A percentile compares a stretch with the other conserved stretches of the same genome.
Evolutionary conservation across 1,284 basidiomycete species (phyloP).

Genomic region (Hypsizygus ulmarius): DNA sequence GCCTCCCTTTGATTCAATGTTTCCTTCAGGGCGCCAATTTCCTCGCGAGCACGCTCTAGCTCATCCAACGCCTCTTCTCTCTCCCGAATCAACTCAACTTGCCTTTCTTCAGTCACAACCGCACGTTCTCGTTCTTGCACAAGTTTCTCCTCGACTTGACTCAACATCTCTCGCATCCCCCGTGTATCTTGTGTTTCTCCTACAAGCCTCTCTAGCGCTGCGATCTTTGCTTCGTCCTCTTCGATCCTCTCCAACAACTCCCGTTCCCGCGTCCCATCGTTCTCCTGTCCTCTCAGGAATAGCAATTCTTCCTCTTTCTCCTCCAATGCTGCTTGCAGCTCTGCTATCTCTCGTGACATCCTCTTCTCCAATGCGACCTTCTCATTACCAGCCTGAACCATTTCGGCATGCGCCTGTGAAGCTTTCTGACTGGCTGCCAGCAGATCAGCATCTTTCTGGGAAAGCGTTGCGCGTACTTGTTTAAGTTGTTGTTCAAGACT

Average conservation of each 20-base stretch:
- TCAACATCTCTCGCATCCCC: conserved; percentile 18
- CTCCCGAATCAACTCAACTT: conserved; percentile 38
- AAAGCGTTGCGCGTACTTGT: conserved; percentile 41
- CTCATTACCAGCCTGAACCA: conserved; percentile 58
- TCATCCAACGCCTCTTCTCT: conserved; percentile 47
- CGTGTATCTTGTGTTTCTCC: conserved; percentile 34
- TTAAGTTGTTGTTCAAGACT: conserved; percentile 54
- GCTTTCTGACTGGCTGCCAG: conserved; percentile 43
- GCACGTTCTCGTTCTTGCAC: conserved; percentile 40
- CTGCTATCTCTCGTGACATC: conserved; percentile 39
- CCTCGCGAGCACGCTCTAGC: conserved; percentile 34
- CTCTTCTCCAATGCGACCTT: conserved; percentile 51
- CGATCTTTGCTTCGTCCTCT: conserved; percentile 62
- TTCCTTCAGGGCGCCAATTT: conserved; percentile 28
- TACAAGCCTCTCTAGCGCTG: conserved; percentile 46
- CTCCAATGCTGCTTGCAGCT: conserved; percentile 43
- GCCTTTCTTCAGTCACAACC: conserved; percentile 34
- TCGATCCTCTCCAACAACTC: conserved; percentile 60
- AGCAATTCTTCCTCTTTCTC: conserved; percentile 58
- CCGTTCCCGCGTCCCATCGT: conserved; percentile 44
- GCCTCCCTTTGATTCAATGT: conserved; percentile 30
- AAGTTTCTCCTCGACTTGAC: conserved; percentile 32
- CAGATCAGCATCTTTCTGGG: conserved; percentile 44
- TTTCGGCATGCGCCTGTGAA: conserved; percentile 43
- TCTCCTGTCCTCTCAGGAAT: conserved; percentile 38